phyloP scores from a whole-genome alignment of 2,329 filamentous ascomycete species.

The Apiospora malaysiana region DNA sequence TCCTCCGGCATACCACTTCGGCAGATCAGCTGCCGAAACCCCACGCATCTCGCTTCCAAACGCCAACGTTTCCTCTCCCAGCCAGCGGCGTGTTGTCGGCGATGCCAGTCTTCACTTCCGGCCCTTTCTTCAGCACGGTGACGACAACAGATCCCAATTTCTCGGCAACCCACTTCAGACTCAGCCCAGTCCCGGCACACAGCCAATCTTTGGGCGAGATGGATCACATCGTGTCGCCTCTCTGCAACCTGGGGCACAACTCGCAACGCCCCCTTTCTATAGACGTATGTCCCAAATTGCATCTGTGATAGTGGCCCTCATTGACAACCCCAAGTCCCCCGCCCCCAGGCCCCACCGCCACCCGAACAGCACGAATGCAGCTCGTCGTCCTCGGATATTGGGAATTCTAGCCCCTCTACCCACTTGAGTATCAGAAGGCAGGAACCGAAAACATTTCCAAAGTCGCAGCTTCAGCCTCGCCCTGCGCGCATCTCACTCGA shows the following conservation, averaged over 20 bases:
- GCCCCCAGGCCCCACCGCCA: slow-evolving; percentile 25
- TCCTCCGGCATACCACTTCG: slow-evolving; percentile 17
- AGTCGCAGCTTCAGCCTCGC: slow-evolving; percentile 7
- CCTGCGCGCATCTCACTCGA: slow-evolving; percentile 32
- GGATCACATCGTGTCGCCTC: slow-evolving; percentile 29
- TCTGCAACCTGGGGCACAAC: slow-evolving; percentile 29
- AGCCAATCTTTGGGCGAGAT: slow-evolving; percentile 25
- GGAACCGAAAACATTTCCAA: slow-evolving; percentile 22
- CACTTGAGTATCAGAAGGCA: slow-evolving; percentile 32
- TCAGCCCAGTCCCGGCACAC: slow-evolving; percentile 28
- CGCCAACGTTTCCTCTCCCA: slow-evolving; percentile 22
- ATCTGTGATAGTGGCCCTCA: neutral
- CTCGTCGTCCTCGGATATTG: slow-evolving; percentile 32
- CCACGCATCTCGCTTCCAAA: slow-evolving; percentile 33
- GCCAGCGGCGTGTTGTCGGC: slow-evolving; percentile 33
- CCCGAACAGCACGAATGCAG: slow-evolving; percentile 28
- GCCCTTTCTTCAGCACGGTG: slow-evolving; percentile 28
- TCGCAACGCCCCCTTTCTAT: slow-evolving; percentile 31
- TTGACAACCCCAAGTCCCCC: slow-evolving; percentile 29
- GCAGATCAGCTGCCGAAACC: slow-evolving; percentile 18
- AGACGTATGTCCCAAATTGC: slow-evolving; percentile 27
- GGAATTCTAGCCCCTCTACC: slow-evolving; percentile 37
- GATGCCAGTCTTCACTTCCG: slow-evolving; percentile 42
- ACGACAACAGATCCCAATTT: slow-evolving; percentile 30
- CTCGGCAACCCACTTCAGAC: slow-evolving; percentile 25